Conservation (phyloP, 768 basidiomycete species). For the Serendipita sp. region DNA sequence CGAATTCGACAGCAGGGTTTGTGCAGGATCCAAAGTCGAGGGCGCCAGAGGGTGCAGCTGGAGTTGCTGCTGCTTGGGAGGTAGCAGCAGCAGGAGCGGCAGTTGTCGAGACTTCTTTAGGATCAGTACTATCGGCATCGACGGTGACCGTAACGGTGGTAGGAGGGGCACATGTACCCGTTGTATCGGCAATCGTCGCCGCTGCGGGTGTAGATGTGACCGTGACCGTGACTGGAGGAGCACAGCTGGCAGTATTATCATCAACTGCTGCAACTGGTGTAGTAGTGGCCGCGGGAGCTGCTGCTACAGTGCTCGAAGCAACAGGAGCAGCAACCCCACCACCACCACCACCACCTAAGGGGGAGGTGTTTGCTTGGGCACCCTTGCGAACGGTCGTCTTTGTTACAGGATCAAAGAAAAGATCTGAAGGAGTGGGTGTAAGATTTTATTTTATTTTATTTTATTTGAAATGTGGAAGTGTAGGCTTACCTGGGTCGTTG, state of each 20-base stretch:
- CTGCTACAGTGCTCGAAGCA: background rate
- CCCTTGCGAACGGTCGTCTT: constrained; percentile 29
- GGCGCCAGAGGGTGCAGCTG: background rate
- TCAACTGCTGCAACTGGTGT: constrained; percentile 24
- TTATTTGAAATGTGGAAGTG: background rate
- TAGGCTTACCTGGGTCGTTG: constrained; percentile 15
- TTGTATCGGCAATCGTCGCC: constrained; percentile 2
- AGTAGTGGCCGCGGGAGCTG: constrained; percentile 26
- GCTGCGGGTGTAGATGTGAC: constrained; percentile 3
- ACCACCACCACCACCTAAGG: constrained; percentile 13
- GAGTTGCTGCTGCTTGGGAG: background rate
- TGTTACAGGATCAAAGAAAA: constrained; percentile 21
- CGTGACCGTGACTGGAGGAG: background rate
- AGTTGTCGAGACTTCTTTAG: constrained; percentile 6
- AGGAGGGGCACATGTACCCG: constrained; percentile 7
- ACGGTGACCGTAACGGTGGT: constrained; percentile 12
- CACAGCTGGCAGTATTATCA: constrained; percentile 17
- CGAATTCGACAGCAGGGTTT: constrained; percentile 12
- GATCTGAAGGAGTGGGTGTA: background rate
- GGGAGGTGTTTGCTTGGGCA: constrained; percentile 25
- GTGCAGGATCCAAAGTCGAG: constrained; percentile 12
- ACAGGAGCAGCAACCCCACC: background rate
- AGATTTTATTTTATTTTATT: background rate
- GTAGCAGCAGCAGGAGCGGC: constrained; percentile 7
- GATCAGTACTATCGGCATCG: constrained; percentile 12